A percentile compares a stretch with the other conserved stretches of the same genome.
Conservation (phyloP, 495 filamentous ascomycete genomes). For the Geoglossum glabrum region DNA sequence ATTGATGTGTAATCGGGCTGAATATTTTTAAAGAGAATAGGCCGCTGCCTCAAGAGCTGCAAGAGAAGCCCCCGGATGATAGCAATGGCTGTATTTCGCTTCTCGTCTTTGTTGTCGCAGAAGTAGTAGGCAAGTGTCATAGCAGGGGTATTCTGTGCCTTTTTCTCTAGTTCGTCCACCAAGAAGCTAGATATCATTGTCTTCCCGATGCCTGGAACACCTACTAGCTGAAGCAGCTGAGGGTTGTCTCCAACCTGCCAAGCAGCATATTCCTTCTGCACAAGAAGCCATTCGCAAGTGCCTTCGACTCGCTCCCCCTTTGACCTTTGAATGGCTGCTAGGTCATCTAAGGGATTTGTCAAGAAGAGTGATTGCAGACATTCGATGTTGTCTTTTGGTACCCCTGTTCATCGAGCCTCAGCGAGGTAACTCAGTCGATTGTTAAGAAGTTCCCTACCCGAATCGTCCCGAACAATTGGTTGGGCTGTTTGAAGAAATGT, state of each 20-base stretch:
- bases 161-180: not conserved
- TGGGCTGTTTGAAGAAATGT: no score
- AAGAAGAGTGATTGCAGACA: not conserved
- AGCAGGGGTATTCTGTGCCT: not conserved
- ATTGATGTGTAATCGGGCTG: not conserved
- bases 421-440: no score
- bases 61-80: constrained; percentile 1
- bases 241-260: not conserved
- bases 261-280: not conserved
- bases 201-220: not conserved
- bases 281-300: not conserved
- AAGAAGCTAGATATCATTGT: not conserved
- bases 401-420: no score
- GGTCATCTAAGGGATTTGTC: not conserved
- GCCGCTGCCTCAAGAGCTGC: not conserved
- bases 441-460: no score
- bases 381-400: no score
- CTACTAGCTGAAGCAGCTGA: not conserved
- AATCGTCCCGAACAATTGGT: no score
- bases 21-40: constrained; percentile 1
- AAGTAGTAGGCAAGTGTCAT: constrained; percentile 7
- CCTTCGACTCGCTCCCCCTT: not conserved
- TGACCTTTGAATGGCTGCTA: not conserved
- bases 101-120: constrained; percentile 6
- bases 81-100: constrained; percentile 1